Percentiles rank a stretch among this genome's conserved stretches.
Evolutionary conservation across 495 filamentous ascomycete species (phyloP).

Genomic region (Darksidea phi): DNA sequence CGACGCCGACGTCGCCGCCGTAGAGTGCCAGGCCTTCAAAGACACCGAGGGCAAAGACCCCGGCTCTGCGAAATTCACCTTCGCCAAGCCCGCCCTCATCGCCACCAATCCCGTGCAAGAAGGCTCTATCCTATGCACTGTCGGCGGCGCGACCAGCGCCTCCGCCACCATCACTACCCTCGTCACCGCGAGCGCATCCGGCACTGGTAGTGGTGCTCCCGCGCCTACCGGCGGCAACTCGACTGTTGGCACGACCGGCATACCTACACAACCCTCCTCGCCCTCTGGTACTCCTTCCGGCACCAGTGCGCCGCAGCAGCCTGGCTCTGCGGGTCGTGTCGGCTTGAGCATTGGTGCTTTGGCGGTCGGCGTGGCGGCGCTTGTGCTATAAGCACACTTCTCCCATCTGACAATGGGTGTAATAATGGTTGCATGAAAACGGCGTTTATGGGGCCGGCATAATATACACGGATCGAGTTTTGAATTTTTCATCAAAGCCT

Average conservation of each 20-base stretch:
- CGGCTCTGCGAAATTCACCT: slow-evolving; percentile 18
- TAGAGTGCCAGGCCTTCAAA: slow-evolving; percentile 27
- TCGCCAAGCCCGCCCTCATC: slow-evolving; percentile 16
- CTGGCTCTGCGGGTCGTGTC: background rate
- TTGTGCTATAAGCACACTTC: slow-evolving; percentile 1
- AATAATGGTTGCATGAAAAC: too few species aligned
- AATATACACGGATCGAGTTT: background rate
- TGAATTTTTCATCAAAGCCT: background rate
- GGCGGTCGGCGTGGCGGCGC: background rate
- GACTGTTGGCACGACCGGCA: background rate
- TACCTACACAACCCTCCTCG: background rate
- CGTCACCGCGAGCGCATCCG: background rate
- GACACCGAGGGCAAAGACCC: slow-evolving; percentile 16
- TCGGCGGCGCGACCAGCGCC: background rate
- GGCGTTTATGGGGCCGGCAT: too few species aligned
- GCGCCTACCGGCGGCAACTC: background rate
- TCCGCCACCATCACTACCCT: background rate
- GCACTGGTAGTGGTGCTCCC: background rate
- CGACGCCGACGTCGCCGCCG: slow-evolving; percentile 5
- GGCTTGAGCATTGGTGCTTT: background rate
- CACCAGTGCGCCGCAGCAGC: background rate
- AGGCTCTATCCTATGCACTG: slow-evolving; percentile 5
- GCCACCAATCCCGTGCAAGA: slow-evolving; percentile 30
- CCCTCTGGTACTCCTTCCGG: background rate
- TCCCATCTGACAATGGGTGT: background rate